Conservation (phyloP, 2,329 filamentous ascomycete genomes). For the Neonectria sp. region DNA sequence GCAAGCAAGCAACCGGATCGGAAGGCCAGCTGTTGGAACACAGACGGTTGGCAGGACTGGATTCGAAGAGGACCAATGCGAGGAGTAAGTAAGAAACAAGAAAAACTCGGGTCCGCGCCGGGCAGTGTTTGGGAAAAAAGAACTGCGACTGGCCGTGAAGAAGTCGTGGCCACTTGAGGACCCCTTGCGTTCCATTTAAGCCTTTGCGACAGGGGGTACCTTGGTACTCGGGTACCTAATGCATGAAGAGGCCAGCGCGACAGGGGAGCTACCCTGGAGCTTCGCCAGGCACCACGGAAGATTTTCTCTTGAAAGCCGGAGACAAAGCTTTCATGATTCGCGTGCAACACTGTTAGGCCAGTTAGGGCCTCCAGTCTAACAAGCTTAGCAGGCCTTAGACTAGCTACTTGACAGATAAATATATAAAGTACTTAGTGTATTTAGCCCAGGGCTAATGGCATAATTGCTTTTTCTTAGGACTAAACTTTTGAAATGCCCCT, state of each 20-base stretch:
- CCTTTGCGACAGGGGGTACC: conserved; percentile 20
- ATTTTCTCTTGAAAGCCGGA: neutral
- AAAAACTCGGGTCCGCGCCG: neutral
- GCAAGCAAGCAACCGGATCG: neutral
- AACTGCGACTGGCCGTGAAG: conserved; percentile 17
- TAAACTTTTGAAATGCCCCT: no score
- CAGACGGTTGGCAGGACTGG: neutral
- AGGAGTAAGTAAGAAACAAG: neutral
- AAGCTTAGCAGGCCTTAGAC: no score
- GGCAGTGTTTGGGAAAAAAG: conserved; percentile 19
- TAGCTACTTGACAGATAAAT: no score
- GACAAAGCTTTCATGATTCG: no score
- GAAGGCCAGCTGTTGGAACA: neutral
- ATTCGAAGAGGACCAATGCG: no score
- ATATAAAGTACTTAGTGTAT: no score
- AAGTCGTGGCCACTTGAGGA: conserved; percentile 32
- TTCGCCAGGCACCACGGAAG: neutral
- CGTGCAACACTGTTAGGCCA: no score
- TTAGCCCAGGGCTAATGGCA: no score
- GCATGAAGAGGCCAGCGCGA: conserved; percentile 22
- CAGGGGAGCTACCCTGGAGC: conserved; percentile 22
- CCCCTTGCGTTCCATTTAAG: conserved; percentile 22
- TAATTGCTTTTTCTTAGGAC: no score
- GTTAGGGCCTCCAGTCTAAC: no score
- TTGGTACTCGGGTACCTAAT: neutral